Conservation (phyloP, 73 alveolate genomes). For the Symbiodinium natans region DNA sequence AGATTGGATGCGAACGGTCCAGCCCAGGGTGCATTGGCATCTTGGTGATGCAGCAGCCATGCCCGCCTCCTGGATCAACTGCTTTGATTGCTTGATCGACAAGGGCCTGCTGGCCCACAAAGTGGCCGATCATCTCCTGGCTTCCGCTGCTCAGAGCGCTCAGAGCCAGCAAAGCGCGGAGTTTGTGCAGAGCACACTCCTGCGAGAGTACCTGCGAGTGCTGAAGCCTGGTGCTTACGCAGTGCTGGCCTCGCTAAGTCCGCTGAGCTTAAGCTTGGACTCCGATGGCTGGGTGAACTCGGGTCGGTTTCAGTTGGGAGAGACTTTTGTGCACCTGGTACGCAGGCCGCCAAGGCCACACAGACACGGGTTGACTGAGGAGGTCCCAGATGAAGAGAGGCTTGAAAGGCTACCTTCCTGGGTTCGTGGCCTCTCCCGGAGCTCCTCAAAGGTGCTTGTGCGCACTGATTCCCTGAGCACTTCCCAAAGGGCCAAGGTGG, state of each 20-base stretch:
- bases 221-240: constrained; percentile 27
- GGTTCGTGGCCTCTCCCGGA: neutral
- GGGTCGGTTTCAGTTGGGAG: neutral
- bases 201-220: constrained; percentile 9
- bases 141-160: neutral
- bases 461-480: neutral
- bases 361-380: no score
- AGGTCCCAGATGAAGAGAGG: no score
- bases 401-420: no score
- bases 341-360: neutral
- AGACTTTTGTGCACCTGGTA: neutral
- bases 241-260: neutral
- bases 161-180: neutral
- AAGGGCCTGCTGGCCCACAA: constrained; percentile 40
- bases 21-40: constrained; percentile 19
- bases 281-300: neutral
- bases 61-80: constrained; percentile 8
- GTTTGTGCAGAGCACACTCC: neutral
- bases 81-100: constrained; percentile 30
- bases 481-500: neutral
- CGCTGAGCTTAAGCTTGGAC: neutral
- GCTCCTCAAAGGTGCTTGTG: neutral
- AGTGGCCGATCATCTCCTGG: neutral
- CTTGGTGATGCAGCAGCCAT: neutral
- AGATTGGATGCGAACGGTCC: neutral